Conservation (phyloP, 495 filamentous ascomycete genomes). For the Usnea hakonensis region DNA sequence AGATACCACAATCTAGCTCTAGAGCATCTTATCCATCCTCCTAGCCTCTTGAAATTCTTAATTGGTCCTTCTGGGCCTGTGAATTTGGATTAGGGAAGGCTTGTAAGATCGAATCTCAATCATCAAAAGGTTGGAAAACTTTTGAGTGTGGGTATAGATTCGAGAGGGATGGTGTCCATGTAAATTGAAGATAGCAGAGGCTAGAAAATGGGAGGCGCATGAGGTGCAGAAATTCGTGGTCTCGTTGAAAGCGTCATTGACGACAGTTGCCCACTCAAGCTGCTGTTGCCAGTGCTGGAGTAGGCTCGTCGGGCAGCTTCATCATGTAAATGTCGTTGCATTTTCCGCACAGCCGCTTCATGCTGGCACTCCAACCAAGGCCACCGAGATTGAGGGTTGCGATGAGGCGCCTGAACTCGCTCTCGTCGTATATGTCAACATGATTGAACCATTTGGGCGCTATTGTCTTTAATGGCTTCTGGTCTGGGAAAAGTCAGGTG, state of each 20-base stretch:
- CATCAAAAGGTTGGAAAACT: too few relatives aligned
- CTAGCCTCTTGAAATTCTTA: too few relatives aligned
- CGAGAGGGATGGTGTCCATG: too few relatives aligned
- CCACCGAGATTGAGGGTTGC: constrained; percentile 15
- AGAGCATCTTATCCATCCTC: neutral
- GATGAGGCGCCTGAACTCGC: constrained; percentile 9
- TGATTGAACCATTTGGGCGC: constrained; percentile 18
- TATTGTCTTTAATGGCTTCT: neutral
- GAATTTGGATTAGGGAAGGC: too few relatives aligned
- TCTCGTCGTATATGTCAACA: constrained; percentile 15
- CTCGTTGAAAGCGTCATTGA: neutral
- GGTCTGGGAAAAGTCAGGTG: neutral
- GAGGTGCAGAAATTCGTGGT: neutral
- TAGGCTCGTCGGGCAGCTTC: neutral
- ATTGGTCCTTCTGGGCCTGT: too few relatives aligned
- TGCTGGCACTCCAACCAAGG: constrained; percentile 15
- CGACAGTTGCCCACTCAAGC: neutral
- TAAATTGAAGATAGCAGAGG: neutral
- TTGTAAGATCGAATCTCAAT: neutral
- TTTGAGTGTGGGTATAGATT: too few relatives aligned
- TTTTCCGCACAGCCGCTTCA: constrained; percentile 14
- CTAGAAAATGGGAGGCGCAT: neutral
- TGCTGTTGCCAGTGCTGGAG: neutral
- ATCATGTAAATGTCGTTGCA: constrained; percentile 15
- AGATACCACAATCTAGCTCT: neutral